Base-by-base conservation (phyloP, 768 basidiomycete species). In the Suillus decipiens region DNA sequence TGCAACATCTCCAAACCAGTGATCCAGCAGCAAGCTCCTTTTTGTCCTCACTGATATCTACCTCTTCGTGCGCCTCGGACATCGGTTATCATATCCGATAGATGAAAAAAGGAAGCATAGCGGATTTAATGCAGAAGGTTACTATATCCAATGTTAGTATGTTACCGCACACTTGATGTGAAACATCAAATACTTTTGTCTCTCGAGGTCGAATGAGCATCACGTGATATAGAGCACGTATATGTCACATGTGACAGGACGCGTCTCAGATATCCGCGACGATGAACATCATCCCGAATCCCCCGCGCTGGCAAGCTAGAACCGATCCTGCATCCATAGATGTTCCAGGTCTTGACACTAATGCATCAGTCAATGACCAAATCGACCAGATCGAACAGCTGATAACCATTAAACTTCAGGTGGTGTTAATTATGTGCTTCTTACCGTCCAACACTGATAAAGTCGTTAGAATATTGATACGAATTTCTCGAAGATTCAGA, bases 331-430 rank as follows among this genome's bases (percentile, higher is more conserved):
- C 81, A 1, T 81, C 82, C 51, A 92, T 94, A 60, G 72, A 79
- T 15, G 80, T 93, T 3, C 88, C 90, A 9, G 92, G 92, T 0
- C 79, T 94, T 42, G 89, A 94, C 69, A 84, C 82, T 1, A 80
- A 78, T 11, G 89, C 90, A 28, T 81, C 90, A 24, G 78, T 87
- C 31, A 83, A 83, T 63, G 93, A 89, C 70, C 95, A 97, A 78
- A 89, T 95, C 60, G 94, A 96, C 70, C 93, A 96, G 76, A 93
- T 97, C 63, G 96, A 99, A 75, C 96, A 97, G 72, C 82, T 96
- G 70, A 96, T 96, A 65, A 95, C 96, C 10, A 83, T 95, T 59
- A 90, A 95, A 67, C 81, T 99, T 12, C 95, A 96, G 84, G 93
- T 90, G 42, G n/a, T 53, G 54, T 15, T 42, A 19, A 15, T 36